Percentiles rank a stretch among this genome's conserved stretches.
Conservation (phyloP, 371 early-diverging fungal genomes). For the Lichtheimia corymbifera region DNA sequence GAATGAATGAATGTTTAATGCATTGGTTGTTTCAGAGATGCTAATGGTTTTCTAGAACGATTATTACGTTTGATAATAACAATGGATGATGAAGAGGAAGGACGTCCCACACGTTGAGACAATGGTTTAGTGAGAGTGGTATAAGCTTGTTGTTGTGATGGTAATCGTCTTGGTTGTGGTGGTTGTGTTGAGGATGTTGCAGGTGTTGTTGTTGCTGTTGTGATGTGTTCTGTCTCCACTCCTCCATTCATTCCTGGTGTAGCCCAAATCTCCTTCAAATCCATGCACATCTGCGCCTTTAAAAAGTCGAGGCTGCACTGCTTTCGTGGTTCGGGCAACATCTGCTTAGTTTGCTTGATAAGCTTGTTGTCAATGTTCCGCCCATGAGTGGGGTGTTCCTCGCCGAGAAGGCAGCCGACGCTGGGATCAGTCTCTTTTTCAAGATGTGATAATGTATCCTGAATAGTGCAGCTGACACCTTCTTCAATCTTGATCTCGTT, state of each 20-base stretch:
- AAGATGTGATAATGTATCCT: conserved; percentile 45
- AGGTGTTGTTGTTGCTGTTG: background rate
- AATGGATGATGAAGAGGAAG: background rate
- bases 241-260: background rate
- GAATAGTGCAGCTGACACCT: conserved; percentile 60
- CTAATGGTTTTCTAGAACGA: too few relatives aligned
- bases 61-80: too few relatives aligned
- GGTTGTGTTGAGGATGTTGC: background rate
- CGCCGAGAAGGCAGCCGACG: conserved; percentile 1
- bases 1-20: background rate
- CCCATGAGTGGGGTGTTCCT: background rate
- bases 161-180: too few relatives aligned
- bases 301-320: conserved; percentile 24
- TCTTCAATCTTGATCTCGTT: conserved; percentile 61
- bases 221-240: background rate
- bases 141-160: too few relatives aligned
- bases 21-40: background rate
- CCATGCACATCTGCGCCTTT: conserved; percentile 41
- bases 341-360: conserved; percentile 4
- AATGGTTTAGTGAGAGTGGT: too few relatives aligned
- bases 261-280: conserved; percentile 11
- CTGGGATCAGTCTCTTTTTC: conserved; percentile 7
- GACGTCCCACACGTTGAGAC: background rate
- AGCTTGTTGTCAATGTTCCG: background rate
- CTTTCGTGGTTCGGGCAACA: conserved; percentile 11